Evolutionary conservation across 257 asterid genomes (phyloP), one percentile per base, ranked within the genome.

Genomic region (Cruciata laevipes): DNA sequence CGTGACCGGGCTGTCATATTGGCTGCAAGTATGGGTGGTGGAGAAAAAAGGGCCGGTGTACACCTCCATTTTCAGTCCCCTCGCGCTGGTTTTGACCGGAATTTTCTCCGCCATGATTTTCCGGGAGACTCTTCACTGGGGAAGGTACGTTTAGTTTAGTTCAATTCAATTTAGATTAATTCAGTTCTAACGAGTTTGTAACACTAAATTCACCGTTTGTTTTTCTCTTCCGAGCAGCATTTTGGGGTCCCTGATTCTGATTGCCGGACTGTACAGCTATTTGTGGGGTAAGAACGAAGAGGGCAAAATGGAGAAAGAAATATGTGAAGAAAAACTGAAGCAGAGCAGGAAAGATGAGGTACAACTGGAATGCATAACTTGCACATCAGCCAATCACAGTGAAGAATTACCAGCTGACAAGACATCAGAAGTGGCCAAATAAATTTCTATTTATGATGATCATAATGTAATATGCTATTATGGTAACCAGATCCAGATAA

Each of bases 221-320:
- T 17, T 5, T 72, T 5, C 33, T 58, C 24, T 20, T 8, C 66
- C 44, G 16, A 24, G 67, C 78, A 81, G 88, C 38, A 74, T 73
- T 24, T 60, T 83, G 72, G 88, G 88, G 11, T 81, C 81, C 3
- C 71, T 57, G 7, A 57, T 85, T 71, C 73, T 83, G 32, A 76
- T 83, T 8, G 59, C 38, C 55, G 91, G 91, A 42, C 83, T 85
- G 2, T 85, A 83, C 30, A 47, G 84, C 60, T 83, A 79, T 70
- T 65, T 85, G 56, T 85, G 88, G 91, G 88, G 88, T 38, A 85
- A 76, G 67, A 77, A 76, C n/a, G 17, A 30, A 78, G 87, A 83
- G 66, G 59, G 70, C 24, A 69, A 70, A 67, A 13, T 9, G n/a
- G 27, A 30, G 6, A 47, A 17, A 5, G 72, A 63, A 44, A 60